Evolutionary conservation across 306 rosid genomes (phyloP).

Genomic region (Vachellia collinsii): DNA sequence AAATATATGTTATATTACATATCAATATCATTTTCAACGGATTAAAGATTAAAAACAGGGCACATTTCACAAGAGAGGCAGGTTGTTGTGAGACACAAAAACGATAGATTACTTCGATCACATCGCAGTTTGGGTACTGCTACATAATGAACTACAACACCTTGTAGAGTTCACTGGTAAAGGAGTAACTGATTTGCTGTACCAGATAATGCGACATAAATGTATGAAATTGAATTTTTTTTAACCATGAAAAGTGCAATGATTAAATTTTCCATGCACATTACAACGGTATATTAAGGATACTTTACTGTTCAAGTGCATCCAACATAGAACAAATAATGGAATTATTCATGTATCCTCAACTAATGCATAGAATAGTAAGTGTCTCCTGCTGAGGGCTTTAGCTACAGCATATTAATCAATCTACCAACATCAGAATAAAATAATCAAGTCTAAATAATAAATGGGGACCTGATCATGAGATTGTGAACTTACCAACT

Average conservation of each 20-base stretch:
- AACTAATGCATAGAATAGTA: slow-evolving; percentile 11
- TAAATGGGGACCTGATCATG: slow-evolving; percentile 26
- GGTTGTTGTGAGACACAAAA: slow-evolving; percentile 20
- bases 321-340: slow-evolving; percentile 19
- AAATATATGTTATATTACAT: slow-evolving; percentile 16
- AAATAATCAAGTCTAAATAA: slow-evolving; percentile 32
- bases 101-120: not conserved
- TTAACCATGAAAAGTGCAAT: not conserved
- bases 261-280: slow-evolving; percentile 2
- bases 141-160: slow-evolving; percentile 4
- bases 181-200: not conserved
- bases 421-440: slow-evolving; percentile 35
- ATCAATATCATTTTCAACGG: slow-evolving; percentile 11
- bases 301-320: slow-evolving; percentile 14
- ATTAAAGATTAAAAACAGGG: slow-evolving; percentile 6
- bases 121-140: slow-evolving; percentile 23
- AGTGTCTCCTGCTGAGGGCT: slow-evolving; percentile 23
- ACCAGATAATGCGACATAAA: not conserved
- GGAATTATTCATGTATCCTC: slow-evolving; percentile 10
- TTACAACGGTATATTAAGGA: slow-evolving; percentile 14
- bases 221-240: not conserved
- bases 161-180: not conserved
- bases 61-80: slow-evolving; percentile 21
- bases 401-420: slow-evolving; percentile 19
- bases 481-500: slow-evolving; percentile 53